Percentiles rank a stretch among this genome's conserved stretches.
These are phyloP conservation scores for Chloropicon primus DNA, from an alignment of 139 green algal species.

Conservation along the genomic window DNA sequence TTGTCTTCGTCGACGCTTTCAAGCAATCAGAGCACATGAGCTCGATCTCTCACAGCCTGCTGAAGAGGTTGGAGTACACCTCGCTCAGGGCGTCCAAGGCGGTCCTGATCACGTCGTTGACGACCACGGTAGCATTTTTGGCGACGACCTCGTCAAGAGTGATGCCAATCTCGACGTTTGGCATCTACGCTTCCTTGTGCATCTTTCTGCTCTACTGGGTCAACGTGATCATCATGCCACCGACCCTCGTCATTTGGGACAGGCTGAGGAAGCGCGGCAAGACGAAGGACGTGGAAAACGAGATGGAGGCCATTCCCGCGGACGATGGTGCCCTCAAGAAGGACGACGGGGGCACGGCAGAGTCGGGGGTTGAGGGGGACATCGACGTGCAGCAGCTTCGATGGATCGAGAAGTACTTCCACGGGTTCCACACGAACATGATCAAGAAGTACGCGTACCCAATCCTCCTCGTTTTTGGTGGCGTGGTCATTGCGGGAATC, in stretches of 20 bases:
- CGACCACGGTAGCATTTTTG: slow-evolving; percentile 26
- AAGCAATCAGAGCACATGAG: slow-evolving; percentile 13
- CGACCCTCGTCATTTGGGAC: slow-evolving; percentile 16
- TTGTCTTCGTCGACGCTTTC: slow-evolving; percentile 33
- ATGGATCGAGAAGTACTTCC: slow-evolving; percentile 22
- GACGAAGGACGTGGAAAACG: not conserved
- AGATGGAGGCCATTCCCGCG: not conserved
- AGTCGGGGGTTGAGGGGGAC: not conserved
- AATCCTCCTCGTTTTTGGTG: slow-evolving; percentile 9
- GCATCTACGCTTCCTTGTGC: slow-evolving; percentile 23
- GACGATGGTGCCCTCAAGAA: not conserved
- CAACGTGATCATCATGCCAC: slow-evolving; percentile 25
- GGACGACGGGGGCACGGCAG: not conserved
- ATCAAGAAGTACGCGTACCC: slow-evolving; percentile 3
- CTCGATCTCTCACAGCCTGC: slow-evolving; percentile 7
- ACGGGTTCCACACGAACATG: slow-evolving; percentile 13
- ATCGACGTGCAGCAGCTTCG: slow-evolving; percentile 5
- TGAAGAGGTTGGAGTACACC: slow-evolving; percentile 22
- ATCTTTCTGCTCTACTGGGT: slow-evolving; percentile 25
- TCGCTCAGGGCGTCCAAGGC: slow-evolving; percentile 19
- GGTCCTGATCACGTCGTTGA: slow-evolving; percentile 30
- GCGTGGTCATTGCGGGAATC: slow-evolving; percentile 5
- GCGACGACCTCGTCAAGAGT: slow-evolving; percentile 21
- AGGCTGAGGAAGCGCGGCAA: not conserved
- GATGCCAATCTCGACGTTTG: slow-evolving; percentile 28